Percentiles rank a stretch among this genome's conserved stretches.
Conservation (phyloP, 2,329 filamentous ascomycete genomes). For the Aaosphaeria arxii region DNA sequence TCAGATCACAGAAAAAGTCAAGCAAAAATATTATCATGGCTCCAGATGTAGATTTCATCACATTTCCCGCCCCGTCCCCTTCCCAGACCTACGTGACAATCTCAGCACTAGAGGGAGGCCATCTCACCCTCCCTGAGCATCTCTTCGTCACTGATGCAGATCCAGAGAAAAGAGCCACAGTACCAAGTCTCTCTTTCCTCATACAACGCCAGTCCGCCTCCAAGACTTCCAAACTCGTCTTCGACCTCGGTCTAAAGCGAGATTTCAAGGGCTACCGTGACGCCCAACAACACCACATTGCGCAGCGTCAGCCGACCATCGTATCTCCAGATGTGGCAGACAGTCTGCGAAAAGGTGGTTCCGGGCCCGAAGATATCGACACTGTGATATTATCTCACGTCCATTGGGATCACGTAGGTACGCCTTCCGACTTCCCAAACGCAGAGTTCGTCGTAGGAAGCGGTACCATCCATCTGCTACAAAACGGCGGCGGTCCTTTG, state of each 20-base stretch:
- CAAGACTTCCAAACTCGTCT: constrained; percentile 41
- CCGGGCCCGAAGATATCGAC: constrained; percentile 37
- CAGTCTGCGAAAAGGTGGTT: constrained; percentile 34
- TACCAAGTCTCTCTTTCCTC: constrained; percentile 54
- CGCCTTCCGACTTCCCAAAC: constrained; percentile 49
- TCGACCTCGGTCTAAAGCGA: constrained; percentile 54
- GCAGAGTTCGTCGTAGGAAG: constrained; percentile 52
- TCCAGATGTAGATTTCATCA: constrained; percentile 5
- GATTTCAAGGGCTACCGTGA: constrained; percentile 44
- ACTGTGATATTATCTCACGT: constrained; percentile 52
- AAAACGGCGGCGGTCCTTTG: constrained; percentile 17
- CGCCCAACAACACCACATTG: constrained; percentile 45
- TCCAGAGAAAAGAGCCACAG: constrained; percentile 44
- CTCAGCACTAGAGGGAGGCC: constrained; percentile 28
- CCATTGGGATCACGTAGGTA: constrained; percentile 60
- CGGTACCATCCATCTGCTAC: constrained; percentile 25
- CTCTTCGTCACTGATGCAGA: constrained; percentile 47
- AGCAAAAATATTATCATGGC: neutral
- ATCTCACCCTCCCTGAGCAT: constrained; percentile 47
- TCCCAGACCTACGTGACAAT: constrained; percentile 28
- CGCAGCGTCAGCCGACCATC: constrained; percentile 44
- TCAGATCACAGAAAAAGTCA: neutral
- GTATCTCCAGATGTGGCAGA: constrained; percentile 45
- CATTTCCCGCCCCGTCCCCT: constrained; percentile 16
- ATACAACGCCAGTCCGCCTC: constrained; percentile 44